Base-by-base conservation (phyloP, 164 flowering plant genomes). In the Aristolochia contorta region DNA sequence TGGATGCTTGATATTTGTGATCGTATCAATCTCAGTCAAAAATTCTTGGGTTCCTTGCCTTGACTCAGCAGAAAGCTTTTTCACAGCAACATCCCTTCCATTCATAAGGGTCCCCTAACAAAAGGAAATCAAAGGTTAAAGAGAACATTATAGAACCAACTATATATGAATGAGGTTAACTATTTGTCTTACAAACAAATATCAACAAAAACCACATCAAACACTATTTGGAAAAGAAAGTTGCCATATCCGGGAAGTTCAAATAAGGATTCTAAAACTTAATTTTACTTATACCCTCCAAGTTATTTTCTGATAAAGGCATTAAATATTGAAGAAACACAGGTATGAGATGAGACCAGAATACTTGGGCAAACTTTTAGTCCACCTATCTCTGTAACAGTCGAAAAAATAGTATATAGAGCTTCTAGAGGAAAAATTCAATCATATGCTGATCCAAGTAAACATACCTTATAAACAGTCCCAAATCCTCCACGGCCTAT, bases 401-500 rank as follows among this genome's bases (percentile, higher is more conserved):
- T 23, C 13, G 16, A 13, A 12, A 22, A 53, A 3, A 22, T 25
- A 8, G 0, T 2, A 4, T 7, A 8, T n/a, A n/a, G 22, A n/a
- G 54, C 54, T 53, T 22, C 14, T 1, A 27, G 15, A 23, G 16
- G 18, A 5, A 10, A 23, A 22, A 23, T 22, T 22, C 16, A 14
- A 10, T 13, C 56, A 53, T 14, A 23, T 37, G 43, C 12, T 37
- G 7, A 37, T 0, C 43, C 43, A 37, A 37, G 43, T 37, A 53
- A n/a, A 53, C 12, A 22, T 53, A 22, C 30, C 24, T 52, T 53
- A 22, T 53, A 49, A 49, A 18, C 54, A 23, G 73, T 76, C 56
- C 94, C 94, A 72, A 84, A 87, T 55, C 94, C 94, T 65, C 94
- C 94, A 61, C 84, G 71, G 2, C 94, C 94, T 30, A 87, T 72